A percentile compares a stretch with the other conserved stretches of the same genome.
These are phyloP conservation scores for Neofusicoccum kwambonambiense DNA, from an alignment of 2,329 filamentous ascomycete species.

Conservation along the genomic window DNA sequence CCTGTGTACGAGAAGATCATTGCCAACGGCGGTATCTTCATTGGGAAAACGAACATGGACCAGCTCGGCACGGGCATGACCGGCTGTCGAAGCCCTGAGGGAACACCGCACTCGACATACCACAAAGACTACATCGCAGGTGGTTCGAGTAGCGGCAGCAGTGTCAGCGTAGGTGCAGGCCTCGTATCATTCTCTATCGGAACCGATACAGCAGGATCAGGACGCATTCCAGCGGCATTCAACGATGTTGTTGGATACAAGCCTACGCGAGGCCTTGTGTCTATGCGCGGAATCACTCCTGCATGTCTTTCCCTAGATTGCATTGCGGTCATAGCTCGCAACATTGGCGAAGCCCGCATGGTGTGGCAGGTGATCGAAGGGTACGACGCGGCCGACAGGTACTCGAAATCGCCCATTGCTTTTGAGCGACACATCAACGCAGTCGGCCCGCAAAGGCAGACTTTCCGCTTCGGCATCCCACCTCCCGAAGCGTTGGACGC, in stretches of 20 bases:
- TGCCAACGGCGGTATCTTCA: conserved; percentile 54
- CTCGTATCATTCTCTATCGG: conserved; percentile 57
- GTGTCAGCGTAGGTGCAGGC: conserved; percentile 53
- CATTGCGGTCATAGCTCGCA: conserved; percentile 54
- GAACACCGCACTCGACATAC: conserved; percentile 55
- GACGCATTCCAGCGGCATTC: conserved; percentile 46
- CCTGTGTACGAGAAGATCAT: conserved; percentile 52
- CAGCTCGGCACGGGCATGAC: conserved; percentile 62
- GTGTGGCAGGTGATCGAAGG: conserved; percentile 50
- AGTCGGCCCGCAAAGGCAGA: conserved; percentile 34
- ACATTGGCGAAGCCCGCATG: conserved; percentile 48
- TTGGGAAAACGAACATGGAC: conserved; percentile 63
- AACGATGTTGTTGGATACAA: conserved; percentile 25
- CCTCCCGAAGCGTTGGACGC: conserved; percentile 43
- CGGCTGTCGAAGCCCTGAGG: conserved; percentile 59
- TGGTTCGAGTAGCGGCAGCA: conserved; percentile 57
- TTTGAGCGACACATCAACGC: conserved; percentile 36
- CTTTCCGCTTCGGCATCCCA: conserved; percentile 52
- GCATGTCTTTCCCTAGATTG: conserved; percentile 60
- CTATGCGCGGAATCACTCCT: conserved; percentile 54
- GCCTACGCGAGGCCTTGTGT: conserved; percentile 50
- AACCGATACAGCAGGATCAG: conserved; percentile 57
- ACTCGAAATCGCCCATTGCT: conserved; percentile 45
- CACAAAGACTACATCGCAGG: conserved; percentile 53
- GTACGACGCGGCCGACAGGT: conserved; percentile 52